These are phyloP conservation scores for Claviceps sp. DNA, from an alignment of 2,329 filamentous ascomycete species.

Conservation along the genomic window DNA sequence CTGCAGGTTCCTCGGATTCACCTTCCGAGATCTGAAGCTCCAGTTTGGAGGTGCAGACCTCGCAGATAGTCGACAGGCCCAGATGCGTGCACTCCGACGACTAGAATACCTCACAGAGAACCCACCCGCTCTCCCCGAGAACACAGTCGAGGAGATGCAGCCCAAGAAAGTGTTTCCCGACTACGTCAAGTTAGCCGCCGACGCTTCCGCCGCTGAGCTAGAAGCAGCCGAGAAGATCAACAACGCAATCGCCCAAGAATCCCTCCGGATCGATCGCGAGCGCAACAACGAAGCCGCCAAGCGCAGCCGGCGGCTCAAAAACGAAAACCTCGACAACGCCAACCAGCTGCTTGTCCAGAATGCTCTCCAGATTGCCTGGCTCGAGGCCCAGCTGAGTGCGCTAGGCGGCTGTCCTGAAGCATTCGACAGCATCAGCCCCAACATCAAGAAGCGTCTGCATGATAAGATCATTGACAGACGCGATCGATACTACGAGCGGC, in stretches of 20 bases:
- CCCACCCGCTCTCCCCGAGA: constrained; percentile 17
- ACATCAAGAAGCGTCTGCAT: neutral
- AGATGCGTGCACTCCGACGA: neutral
- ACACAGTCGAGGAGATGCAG: constrained; percentile 13
- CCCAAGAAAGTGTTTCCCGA: constrained; percentile 14
- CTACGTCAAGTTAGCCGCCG: constrained; percentile 9
- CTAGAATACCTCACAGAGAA: neutral
- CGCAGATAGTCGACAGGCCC: neutral
- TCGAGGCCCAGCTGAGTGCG: constrained; percentile 2
- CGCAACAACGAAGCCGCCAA: constrained; percentile 27
- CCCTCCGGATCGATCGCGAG: constrained; percentile 15
- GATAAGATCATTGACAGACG: neutral
- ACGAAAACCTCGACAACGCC: constrained; percentile 6
- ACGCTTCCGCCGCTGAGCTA: neutral
- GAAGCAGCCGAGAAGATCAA: constrained; percentile 10
- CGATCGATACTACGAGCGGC: neutral
- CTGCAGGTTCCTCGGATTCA: neutral
- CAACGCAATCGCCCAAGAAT: constrained; percentile 14
- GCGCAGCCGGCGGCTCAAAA: constrained; percentile 17
- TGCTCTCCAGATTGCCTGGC: constrained; percentile 4
- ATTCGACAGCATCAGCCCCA: neutral
- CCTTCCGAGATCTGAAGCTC: neutral
- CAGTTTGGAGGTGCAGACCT: neutral
- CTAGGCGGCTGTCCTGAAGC: constrained; percentile 2
- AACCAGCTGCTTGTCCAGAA: constrained; percentile 7